Percentiles rank a stretch among this genome's conserved stretches.
These are phyloP conservation scores for Nidularia pulvinata DNA, from an alignment of 768 basidiomycete genomes.

Conservation along the genomic window DNA sequence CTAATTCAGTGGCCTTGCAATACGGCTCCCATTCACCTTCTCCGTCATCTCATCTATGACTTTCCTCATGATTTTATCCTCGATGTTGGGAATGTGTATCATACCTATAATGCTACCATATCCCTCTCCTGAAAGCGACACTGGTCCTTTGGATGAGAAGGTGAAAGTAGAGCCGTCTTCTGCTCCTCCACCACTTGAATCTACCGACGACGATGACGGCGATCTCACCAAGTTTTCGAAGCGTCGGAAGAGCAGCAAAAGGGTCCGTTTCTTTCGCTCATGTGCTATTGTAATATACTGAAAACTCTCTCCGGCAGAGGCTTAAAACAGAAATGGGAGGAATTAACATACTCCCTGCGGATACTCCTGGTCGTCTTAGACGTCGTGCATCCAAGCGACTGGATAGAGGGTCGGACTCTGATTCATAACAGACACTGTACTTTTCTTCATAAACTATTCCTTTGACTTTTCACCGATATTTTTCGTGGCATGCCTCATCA, in stretches of 20 bases:
- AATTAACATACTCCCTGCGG: neutral
- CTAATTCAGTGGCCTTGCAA: conserved; percentile 57
- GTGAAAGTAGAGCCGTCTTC: no score
- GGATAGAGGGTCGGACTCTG: conserved; percentile 7
- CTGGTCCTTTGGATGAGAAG: conserved; percentile 6
- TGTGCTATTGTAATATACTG: no score
- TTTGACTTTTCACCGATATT: neutral
- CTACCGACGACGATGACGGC: no score
- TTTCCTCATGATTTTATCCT: conserved; percentile 46
- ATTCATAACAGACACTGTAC: neutral
- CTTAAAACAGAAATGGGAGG: neutral
- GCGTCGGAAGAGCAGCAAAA: no score
- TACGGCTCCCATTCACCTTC: conserved; percentile 64
- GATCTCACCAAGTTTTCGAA: no score
- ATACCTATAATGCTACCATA: conserved; percentile 41
- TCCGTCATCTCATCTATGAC: conserved; percentile 41
- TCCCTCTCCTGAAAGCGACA: conserved; percentile 8
- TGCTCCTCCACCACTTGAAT: no score
- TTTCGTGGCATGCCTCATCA: no score
- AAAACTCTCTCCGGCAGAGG: neutral
- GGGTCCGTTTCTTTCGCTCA: no score
- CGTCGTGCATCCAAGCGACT: neutral
- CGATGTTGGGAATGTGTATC: conserved; percentile 48
- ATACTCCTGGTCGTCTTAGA: neutral
- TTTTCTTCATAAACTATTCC: neutral